phyloP scores from a whole-genome alignment of 2,329 filamentous ascomycete species.

The Xylariaceae sp. region DNA sequence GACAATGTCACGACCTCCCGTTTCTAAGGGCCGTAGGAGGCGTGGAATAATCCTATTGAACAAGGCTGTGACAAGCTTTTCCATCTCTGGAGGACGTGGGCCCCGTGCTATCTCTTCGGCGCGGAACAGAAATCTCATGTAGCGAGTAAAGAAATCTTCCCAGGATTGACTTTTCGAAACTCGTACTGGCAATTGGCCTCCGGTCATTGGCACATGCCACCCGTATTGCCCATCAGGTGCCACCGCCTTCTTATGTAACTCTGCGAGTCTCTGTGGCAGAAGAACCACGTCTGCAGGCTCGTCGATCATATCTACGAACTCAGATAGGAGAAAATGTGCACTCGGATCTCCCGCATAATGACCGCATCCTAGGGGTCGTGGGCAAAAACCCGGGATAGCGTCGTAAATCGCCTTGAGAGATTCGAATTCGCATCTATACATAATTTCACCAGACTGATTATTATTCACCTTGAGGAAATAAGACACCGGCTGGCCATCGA shows the following conservation, averaged over 20 bases:
- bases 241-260: neutral
- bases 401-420: constrained; percentile 6
- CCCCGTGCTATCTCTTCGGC: constrained; percentile 5
- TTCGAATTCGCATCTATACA: constrained; percentile 9
- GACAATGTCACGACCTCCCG: constrained; percentile 1
- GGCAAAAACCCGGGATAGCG: constrained; percentile 4
- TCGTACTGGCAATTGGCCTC: neutral
- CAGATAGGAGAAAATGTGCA: neutral
- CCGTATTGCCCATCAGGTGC: constrained; percentile 1
- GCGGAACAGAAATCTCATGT: neutral
- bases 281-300: constrained; percentile 1
- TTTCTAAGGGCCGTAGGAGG: constrained; percentile 1
- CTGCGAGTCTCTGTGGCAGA: neutral
- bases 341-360: neutral
- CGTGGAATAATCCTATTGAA: constrained; percentile 3
- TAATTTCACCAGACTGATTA: constrained; percentile 3
- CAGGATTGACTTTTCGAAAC: neutral
- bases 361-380: neutral
- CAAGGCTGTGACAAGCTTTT: neutral
- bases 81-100: neutral
- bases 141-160: constrained; percentile 1
- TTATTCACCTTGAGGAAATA: constrained; percentile 12
- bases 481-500: constrained; percentile 1
- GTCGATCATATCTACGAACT: neutral
- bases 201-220: constrained; percentile 1